Evolutionary conservation across 176 grass and related monocot species (phyloP).

Genomic region (Carex pumila): DNA sequence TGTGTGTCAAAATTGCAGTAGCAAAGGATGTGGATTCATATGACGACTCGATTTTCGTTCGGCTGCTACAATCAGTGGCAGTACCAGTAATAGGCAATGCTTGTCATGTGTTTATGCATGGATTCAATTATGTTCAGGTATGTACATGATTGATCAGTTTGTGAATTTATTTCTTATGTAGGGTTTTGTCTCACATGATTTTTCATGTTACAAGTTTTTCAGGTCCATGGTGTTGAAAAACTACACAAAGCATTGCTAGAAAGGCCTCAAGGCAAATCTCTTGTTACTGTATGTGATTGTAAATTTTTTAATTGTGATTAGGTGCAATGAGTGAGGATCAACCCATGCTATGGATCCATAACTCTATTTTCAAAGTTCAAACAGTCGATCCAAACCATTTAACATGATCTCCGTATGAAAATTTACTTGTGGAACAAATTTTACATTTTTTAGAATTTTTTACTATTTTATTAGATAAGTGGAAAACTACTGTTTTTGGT

Average conservation of each 20-base stretch:
- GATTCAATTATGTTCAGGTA: constrained; percentile 90
- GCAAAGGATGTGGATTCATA: constrained; percentile 45
- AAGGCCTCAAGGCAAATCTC: constrained; percentile 63
- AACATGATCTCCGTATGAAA: too few species aligned
- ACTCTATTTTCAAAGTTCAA: too few species aligned
- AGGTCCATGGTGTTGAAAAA: constrained; percentile 94
- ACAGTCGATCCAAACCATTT: too few species aligned
- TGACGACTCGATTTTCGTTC: constrained; percentile 64
- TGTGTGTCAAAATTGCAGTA: constrained; percentile 31
- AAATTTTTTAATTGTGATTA: neutral
- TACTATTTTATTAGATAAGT: too few species aligned
- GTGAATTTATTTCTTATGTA: neutral
- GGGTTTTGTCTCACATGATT: neutral
- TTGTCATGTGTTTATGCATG: constrained; percentile 96
- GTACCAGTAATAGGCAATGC: constrained; percentile 81
- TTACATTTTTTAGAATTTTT: too few species aligned
- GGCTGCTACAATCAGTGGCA: constrained; percentile 62
- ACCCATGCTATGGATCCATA: too few species aligned
- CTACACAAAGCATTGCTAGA: constrained; percentile 65
- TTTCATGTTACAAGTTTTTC: constrained; percentile 27
- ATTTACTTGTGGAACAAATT: too few species aligned
- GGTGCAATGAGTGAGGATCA: too few species aligned
- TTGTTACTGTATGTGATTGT: constrained; percentile 48
- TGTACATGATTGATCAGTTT: neutral
- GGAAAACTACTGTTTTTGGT: too few species aligned